These are phyloP conservation scores for Amaranthus palmeri DNA, from an alignment of 148 eudicot genomes.

Conservation along the genomic window DNA sequence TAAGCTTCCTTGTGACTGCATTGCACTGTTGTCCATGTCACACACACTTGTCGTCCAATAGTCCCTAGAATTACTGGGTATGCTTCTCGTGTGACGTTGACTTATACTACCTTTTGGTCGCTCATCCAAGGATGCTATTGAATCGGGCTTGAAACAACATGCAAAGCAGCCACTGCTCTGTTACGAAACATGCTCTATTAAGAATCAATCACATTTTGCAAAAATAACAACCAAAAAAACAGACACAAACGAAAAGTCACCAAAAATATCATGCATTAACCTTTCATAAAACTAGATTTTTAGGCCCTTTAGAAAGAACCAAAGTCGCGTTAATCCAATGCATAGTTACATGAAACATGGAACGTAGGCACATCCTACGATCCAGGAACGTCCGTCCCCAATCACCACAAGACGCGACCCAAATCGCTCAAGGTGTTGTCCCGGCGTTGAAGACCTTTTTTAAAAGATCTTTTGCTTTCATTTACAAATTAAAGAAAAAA, in stretches of 20 bases:
- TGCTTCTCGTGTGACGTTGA: constrained; percentile 25
- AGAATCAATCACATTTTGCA: constrained; percentile 24
- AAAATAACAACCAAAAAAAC: neutral
- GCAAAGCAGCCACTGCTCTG: constrained; percentile 90
- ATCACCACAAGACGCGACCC: no score
- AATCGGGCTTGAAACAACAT: constrained; percentile 40
- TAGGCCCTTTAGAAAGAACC: neutral
- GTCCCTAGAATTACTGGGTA: constrained; percentile 36
- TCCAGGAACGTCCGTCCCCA: no score
- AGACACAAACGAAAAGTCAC: neutral
- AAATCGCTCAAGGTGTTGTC: no score
- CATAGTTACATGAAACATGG: no score
- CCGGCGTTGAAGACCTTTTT: no score
- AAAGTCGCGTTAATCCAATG: neutral
- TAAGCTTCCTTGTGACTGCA: constrained; percentile 60
- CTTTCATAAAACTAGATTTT: neutral
- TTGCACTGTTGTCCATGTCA: constrained; percentile 63
- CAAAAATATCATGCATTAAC: neutral
- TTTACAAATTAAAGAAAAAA: no score
- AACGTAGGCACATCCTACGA: no score
- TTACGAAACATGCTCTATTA: constrained; percentile 53
- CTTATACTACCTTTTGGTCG: constrained; percentile 29
- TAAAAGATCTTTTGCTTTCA: no score
- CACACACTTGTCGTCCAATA: constrained; percentile 61
- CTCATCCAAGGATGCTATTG: constrained; percentile 28